Evolutionary conservation across 768 basidiomycete genomes (phyloP), one percentile per base, ranked within the genome.

Genomic region (Vararia minispora): DNA sequence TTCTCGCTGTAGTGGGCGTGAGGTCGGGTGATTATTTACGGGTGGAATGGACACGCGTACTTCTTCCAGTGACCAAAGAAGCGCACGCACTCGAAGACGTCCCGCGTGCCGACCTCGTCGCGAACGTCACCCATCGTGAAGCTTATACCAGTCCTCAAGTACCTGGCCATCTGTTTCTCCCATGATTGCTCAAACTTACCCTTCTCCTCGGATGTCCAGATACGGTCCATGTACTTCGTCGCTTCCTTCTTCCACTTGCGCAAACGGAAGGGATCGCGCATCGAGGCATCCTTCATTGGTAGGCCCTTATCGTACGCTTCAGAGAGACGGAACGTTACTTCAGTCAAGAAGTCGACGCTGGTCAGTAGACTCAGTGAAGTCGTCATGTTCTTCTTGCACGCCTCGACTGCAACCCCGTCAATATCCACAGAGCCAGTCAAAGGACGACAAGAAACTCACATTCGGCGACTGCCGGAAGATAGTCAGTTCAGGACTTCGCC

Each of bases 21-120:
- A 44, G 40, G 41, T 45, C 37, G 37, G 41, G 12, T 33, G 38
- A 30, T 42, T 14, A 20, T 30, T 35, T 44, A 22, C 14, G 25
- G 4, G 31, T 18, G 44, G 31, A 14, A 5, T 1, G 11, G 40
- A 33, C 28, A 42, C 14, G 46, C 59, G 27, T 50, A 86, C 87
- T 72, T 84, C 64, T 90, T 90, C 87, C 87, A 90, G 43, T 74
- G 78, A 3, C 77, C 81, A 49, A 85, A 90, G 58, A 78, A 88
- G 13, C 85, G 73, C 21, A 90, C 86, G 5, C 88, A 74, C 51
- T 90, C 88, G 21, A 72, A 65, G 52, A 87, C 70, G 1, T 76
- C 64, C 40, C 86, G 66, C 3, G 76, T 72, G 17, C 67, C 68
- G 29, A 90, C 68, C 52, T 87, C 83, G 21, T 85, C 81, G 35